Conservation (phyloP, 768 basidiomycete genomes). For the Rhizopogon rudus region DNA sequence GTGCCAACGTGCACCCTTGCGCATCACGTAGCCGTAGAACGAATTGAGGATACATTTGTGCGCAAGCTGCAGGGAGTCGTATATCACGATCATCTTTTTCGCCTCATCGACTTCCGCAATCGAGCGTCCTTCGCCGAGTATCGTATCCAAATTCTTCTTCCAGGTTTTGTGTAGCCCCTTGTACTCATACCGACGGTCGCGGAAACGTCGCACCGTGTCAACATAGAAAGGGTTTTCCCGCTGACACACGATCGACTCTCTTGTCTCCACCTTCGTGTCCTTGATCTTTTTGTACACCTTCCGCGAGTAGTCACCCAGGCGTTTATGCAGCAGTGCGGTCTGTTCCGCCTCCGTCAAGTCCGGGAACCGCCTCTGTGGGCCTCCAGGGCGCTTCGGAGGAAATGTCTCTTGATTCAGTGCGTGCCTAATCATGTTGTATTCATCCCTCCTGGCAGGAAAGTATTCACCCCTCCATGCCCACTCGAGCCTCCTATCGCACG, state of each 20-base stretch:
- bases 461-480: constrained; percentile 99
- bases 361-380: constrained; percentile 71
- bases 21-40: constrained; percentile 99
- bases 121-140: constrained; percentile 59
- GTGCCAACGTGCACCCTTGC: constrained; percentile 98
- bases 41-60: constrained; percentile 99
- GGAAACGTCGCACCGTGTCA: constrained; percentile 94
- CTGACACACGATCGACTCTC: constrained; percentile 95
- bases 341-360: constrained; percentile 86
- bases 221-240: constrained; percentile 98
- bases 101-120: constrained; percentile 92
- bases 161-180: constrained; percentile 98
- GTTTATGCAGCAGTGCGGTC: constrained; percentile 89
- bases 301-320: constrained; percentile 95
- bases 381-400: constrained; percentile 72
- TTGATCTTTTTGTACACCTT: constrained; percentile 99
- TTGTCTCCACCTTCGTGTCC: constrained; percentile 91
- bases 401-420: constrained; percentile 94
- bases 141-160: constrained; percentile 94
- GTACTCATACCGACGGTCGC: constrained; percentile 98
- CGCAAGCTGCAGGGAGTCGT: constrained; percentile 96
- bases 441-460: constrained; percentile 95
- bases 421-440: constrained; percentile 98
- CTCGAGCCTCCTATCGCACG: constrained; percentile 86
- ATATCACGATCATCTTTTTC: constrained; percentile 97